Conservation (phyloP, 768 basidiomycete species). For the Pleurotus platypus region DNA sequence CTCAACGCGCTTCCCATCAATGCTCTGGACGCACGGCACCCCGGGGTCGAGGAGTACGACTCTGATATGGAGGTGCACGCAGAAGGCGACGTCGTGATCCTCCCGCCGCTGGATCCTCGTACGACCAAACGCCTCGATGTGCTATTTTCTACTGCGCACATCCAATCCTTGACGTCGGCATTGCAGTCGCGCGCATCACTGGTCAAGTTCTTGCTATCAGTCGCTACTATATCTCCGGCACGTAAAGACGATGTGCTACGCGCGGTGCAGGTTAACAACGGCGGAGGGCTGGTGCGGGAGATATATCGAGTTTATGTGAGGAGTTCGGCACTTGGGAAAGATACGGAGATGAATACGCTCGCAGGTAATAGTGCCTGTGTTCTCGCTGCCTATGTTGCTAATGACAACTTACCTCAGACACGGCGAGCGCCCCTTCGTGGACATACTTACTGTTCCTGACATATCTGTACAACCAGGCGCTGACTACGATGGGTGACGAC, state of each 20-base stretch:
- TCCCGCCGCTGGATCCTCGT: constrained; percentile 47
- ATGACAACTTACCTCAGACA: constrained; percentile 30
- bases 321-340: constrained; percentile 56
- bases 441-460: constrained; percentile 72
- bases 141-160: constrained; percentile 49
- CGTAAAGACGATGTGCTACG: constrained; percentile 57
- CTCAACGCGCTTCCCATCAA: constrained; percentile 50
- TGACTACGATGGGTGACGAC: constrained; percentile 93
- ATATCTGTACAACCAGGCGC: constrained; percentile 78
- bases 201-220: constrained; percentile 53
- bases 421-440: constrained; percentile 47
- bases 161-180: constrained; percentile 52
- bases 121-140: constrained; percentile 63
- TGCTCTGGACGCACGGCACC: constrained; percentile 43
- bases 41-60: constrained; percentile 31
- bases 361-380: constrained; percentile 18
- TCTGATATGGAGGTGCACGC: constrained; percentile 33
- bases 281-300: constrained; percentile 67
- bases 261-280: constrained; percentile 41
- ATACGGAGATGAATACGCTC: constrained; percentile 29
- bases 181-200: constrained; percentile 40
- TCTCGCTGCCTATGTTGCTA: not conserved
- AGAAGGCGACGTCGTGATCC: constrained; percentile 32
- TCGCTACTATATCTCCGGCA: constrained; percentile 59
- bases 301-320: constrained; percentile 70